Conservation (phyloP, 768 basidiomycete genomes). For the Russula sp. region DNA sequence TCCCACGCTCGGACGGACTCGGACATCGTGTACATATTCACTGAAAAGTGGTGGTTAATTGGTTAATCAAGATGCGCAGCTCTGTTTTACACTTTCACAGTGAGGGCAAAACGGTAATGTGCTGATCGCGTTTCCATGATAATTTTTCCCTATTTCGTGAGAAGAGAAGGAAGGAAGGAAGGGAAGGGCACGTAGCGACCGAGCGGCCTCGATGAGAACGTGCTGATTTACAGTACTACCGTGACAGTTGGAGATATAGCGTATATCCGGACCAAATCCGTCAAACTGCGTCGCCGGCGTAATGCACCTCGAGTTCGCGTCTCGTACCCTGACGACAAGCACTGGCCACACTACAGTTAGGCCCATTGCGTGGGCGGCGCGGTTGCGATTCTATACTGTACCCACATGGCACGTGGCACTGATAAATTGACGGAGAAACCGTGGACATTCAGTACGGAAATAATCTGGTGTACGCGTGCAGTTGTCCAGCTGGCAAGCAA, state of each 20-base stretch:
- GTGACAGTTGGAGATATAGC: no score
- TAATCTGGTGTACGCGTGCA: neutral
- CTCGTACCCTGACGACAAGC: neutral
- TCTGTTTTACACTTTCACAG: neutral
- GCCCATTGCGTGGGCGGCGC: neutral
- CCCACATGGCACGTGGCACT: neutral
- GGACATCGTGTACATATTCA: no score
- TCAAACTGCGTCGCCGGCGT: neutral
- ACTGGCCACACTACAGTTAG: neutral
- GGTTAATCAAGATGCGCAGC: neutral
- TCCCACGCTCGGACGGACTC: neutral
- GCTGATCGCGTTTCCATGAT: neutral
- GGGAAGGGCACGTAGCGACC: neutral
- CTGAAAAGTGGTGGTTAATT: no score
- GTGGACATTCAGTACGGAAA: neutral
- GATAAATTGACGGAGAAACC: neutral
- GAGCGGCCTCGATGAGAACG: neutral
- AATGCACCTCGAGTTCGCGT: neutral
- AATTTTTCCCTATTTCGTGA: neutral
- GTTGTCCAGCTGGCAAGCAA: neutral
- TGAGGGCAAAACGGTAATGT: neutral
- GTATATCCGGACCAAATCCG: neutral
- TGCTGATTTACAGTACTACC: neutral
- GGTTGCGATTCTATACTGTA: neutral
- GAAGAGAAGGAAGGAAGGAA: neutral